Percentiles rank a stretch among this genome's conserved stretches.
Evolutionary conservation across 2,329 filamentous ascomycete species (phyloP).

Genomic region (Orbilia ellipsospora): DNA sequence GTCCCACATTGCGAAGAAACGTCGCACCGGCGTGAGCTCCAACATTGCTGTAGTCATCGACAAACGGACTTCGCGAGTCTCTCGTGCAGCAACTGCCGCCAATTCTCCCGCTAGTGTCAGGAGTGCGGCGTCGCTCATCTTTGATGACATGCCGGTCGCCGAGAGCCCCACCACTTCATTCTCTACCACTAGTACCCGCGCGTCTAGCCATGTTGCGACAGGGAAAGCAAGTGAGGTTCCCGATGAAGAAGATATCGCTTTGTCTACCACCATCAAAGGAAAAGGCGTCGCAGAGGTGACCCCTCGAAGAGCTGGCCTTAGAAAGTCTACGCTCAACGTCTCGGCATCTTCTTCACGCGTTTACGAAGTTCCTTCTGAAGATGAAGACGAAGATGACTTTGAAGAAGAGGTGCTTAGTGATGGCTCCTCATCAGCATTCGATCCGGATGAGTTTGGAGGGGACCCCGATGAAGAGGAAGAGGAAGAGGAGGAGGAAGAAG

Average conservation of each 20-base stretch:
- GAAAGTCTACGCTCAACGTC: constrained; percentile 16
- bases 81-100: neutral
- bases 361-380: neutral
- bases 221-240: neutral
- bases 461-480: constrained; percentile 6
- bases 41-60: constrained; percentile 49
- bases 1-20: constrained; percentile 28
- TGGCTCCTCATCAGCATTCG: constrained; percentile 10
- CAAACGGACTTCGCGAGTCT: constrained; percentile 8
- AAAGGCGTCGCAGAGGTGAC: constrained; percentile 20
- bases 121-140: constrained; percentile 19
- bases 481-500: constrained; percentile 3
- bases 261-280: constrained; percentile 38
- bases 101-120: constrained; percentile 10
- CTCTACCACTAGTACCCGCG: constrained; percentile 37
- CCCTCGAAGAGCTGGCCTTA: constrained; percentile 24
- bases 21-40: constrained; percentile 33
- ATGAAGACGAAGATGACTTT: constrained; percentile 12
- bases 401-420: constrained; percentile 15
- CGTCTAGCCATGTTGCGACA: constrained; percentile 31
- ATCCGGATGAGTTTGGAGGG: constrained; percentile 23
- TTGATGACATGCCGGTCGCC: constrained; percentile 17
- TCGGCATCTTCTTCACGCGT: constrained; percentile 1
- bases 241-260: constrained; percentile 31
- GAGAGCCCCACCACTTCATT: constrained; percentile 29